A percentile compares a stretch with the other conserved stretches of the same genome.
Evolutionary conservation across 2,329 filamentous ascomycete species (phyloP).

Genomic region (Didymella segeticola): DNA sequence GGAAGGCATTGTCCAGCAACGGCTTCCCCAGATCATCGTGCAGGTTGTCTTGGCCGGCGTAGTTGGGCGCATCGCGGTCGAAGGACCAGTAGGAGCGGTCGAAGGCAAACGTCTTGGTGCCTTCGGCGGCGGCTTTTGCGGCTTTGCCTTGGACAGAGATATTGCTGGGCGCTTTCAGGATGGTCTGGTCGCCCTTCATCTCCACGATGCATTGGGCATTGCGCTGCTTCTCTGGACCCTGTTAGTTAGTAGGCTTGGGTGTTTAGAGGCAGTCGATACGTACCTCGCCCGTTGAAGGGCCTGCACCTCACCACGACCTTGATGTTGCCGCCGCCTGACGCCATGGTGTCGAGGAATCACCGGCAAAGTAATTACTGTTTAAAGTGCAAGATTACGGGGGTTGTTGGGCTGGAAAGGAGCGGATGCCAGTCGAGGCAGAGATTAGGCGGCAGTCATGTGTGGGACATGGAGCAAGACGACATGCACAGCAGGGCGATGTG

Average conservation of each 20-base stretch:
- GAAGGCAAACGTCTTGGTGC: slow-evolving; percentile 88
- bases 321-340: slow-evolving; percentile 89
- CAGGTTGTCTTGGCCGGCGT: slow-evolving; percentile 87
- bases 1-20: slow-evolving; percentile 95
- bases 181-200: slow-evolving; percentile 92
- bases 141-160: slow-evolving; percentile 66
- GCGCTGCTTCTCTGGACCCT: slow-evolving; percentile 79
- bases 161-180: slow-evolving; percentile 75
- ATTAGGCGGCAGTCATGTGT: slow-evolving; percentile 31
- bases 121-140: slow-evolving; percentile 67
- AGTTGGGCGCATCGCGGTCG: slow-evolving; percentile 78
- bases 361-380: slow-evolving; percentile 6
- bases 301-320: slow-evolving; percentile 98
- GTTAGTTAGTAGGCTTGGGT: too few relatives aligned
- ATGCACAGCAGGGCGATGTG: slow-evolving; percentile 9
- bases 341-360: slow-evolving; percentile 56
- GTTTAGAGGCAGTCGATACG: background rate
- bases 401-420: slow-evolving; percentile 21
- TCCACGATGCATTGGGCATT: slow-evolving; percentile 95
- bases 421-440: slow-evolving; percentile 20
- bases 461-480: slow-evolving; percentile 27
- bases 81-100: slow-evolving; percentile 99
- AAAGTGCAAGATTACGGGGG: slow-evolving; percentile 8
- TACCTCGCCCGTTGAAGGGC: slow-evolving; percentile 95
- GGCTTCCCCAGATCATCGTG: slow-evolving; percentile 88